phyloP scores from a whole-genome alignment of 2,329 filamentous ascomycete species.

The Gnomoniopsis sp. region DNA sequence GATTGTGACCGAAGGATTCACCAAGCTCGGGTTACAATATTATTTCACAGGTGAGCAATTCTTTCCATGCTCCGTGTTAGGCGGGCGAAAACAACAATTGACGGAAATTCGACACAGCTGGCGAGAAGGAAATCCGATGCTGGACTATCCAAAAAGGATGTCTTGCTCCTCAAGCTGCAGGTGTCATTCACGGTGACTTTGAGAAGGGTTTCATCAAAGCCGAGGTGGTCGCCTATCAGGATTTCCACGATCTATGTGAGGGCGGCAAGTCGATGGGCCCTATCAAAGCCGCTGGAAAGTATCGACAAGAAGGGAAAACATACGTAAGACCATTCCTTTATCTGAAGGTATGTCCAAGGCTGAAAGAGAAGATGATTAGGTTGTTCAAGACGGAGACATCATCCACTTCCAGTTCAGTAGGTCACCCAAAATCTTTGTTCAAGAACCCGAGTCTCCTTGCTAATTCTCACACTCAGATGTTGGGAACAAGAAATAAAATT shows the following conservation, averaged over 20 bases:
- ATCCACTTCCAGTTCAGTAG: constrained; percentile 43
- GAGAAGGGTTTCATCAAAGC: constrained; percentile 43
- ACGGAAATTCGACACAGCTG: constrained; percentile 24
- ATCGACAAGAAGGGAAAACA: constrained; percentile 41
- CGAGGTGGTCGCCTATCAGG: constrained; percentile 42
- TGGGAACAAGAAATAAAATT: constrained; percentile 12
- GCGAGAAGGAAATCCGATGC: constrained; percentile 43
- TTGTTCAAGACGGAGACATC: constrained; percentile 41
- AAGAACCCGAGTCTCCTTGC: not conserved
- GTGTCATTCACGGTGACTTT: constrained; percentile 40
- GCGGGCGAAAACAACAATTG: constrained; percentile 4
- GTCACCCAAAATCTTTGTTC: constrained; percentile 17
- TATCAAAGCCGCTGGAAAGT: constrained; percentile 43
- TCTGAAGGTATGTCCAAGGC: not conserved
- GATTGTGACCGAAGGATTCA: constrained; percentile 42
- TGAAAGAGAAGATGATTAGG: constrained; percentile 25
- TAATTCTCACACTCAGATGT: constrained; percentile 2
- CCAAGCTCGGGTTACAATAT: constrained; percentile 41
- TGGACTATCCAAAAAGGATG: constrained; percentile 38
- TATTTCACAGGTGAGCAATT: constrained; percentile 36
- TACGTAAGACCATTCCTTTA: constrained; percentile 29
- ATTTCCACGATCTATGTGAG: constrained; percentile 41
- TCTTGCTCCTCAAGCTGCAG: constrained; percentile 38
- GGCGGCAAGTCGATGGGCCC: constrained; percentile 41
- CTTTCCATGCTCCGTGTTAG: not conserved